A percentile compares a stretch with the other conserved stretches of the same genome.
Evolutionary conservation across 2,329 filamentous ascomycete genomes (phyloP).

Genomic region (Aspergillus fijiensis): DNA sequence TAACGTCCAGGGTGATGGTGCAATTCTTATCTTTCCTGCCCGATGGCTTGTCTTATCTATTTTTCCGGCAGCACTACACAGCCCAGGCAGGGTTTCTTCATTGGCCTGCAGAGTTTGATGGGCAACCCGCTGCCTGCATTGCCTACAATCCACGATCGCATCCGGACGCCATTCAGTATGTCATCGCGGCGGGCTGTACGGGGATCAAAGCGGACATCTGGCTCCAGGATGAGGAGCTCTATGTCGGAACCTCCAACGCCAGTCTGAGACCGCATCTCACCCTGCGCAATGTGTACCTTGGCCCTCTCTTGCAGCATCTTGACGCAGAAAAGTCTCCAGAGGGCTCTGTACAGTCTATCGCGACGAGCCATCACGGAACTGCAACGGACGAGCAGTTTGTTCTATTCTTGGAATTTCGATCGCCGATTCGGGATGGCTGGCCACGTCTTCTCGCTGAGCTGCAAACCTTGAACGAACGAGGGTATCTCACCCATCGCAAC

Average conservation of each 20-base stretch:
- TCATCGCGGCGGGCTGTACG: constrained; percentile 26
- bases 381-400: constrained; percentile 16
- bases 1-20: constrained; percentile 17
- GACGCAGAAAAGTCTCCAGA: constrained; percentile 12
- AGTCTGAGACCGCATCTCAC: constrained; percentile 16
- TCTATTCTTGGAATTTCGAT: constrained; percentile 27
- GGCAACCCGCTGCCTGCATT: constrained; percentile 21
- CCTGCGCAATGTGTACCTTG: constrained; percentile 24
- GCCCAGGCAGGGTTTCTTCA: constrained; percentile 10
- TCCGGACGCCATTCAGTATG: constrained; percentile 22
- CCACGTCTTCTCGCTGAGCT: constrained; percentile 22
- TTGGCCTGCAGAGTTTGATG: constrained; percentile 16
- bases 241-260: constrained; percentile 19
- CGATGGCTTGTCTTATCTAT: constrained; percentile 18
- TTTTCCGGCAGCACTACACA: constrained; percentile 9
- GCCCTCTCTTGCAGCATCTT: constrained; percentile 21
- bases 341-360: neutral
- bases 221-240: constrained; percentile 24
- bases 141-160: constrained; percentile 21
- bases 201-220: constrained; percentile 28
- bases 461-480: constrained; percentile 17
- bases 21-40: constrained; percentile 24
- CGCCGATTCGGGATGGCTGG: constrained; percentile 17
- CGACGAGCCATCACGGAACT: neutral
- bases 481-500: constrained; percentile 27